Evolutionary conservation across 148 eudicot species (phyloP), one percentile per base, ranked within the genome.

Genomic region (Rheum nobile): DNA sequence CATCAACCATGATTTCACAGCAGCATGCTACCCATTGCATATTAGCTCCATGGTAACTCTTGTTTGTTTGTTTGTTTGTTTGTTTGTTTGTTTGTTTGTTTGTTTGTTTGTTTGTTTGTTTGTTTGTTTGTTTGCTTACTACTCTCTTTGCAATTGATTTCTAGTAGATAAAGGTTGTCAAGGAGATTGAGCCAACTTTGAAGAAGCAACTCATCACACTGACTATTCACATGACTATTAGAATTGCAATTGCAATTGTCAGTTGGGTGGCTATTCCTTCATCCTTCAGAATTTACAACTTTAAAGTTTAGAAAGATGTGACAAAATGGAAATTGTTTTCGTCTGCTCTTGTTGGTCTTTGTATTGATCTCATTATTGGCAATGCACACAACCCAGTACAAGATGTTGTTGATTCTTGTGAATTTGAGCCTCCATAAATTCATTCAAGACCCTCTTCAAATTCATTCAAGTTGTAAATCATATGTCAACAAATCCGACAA

Each of bases 171-270:
- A 85, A 84, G 82, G 81, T 80, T 74, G 89, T 89, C 71, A 78
- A 82, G 29, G 89, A 89, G 78, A 87, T 89, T 72, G 91, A 89
- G 74, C 91, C 91, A 69, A 84, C 97, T 41, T 34, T 91, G 75
- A 91, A 91, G 76, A 85, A 73, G 22, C 96, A 91, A 73, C 89
- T 88, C 12, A 85, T 91, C 28, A 91, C 88, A 80, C 88, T 93
- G n/a, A 91, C 93, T 59, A 79, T 67, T 44, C 82, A 88, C 21
- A 88, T 91, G 97, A 91, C 93, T 12, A 71, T 84, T 28, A 93
- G 91, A 43, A 57, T 91, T 69, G 93, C 93, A 24, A 73, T 87
- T 38, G 82, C 88, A 55, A 81, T 79, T 24, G n/a, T n/a, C n/a
- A n/a, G n/a, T n/a, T 87, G 84, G 84, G 37, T 79, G 80, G 85